Conservation (phyloP, 2,329 filamentous ascomycete genomes). For the Thielaviopsis euricoi region DNA sequence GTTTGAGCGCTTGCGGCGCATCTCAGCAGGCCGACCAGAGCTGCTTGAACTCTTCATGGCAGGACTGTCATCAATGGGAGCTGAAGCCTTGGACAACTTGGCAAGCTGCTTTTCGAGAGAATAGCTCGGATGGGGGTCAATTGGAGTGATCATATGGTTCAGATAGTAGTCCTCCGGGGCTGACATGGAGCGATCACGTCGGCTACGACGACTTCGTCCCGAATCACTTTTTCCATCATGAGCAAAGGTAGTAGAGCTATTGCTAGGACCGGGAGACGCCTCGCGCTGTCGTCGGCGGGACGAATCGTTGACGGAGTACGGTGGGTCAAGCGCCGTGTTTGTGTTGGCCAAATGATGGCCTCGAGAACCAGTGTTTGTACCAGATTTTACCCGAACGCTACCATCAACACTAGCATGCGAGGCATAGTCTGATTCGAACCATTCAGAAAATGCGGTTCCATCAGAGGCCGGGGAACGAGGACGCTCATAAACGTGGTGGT, state of each 20-base stretch:
- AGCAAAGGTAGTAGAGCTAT: no score
- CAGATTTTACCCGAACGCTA: background rate
- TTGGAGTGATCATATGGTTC: background rate
- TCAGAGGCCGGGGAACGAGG: background rate
- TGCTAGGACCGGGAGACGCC: no score
- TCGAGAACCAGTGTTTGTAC: background rate
- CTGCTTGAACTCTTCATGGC: background rate
- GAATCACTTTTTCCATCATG: no score
- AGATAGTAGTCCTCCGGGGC: background rate
- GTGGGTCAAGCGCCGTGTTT: no score
- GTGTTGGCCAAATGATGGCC: no score
- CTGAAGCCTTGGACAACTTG: background rate
- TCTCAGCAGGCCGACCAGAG: background rate
- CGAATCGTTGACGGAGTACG: no score
- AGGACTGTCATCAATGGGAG: background rate
- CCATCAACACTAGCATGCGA: background rate
- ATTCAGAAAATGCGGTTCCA: slow-evolving; percentile 5
- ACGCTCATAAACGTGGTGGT: background rate
- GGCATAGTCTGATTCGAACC: slow-evolving; percentile 1
- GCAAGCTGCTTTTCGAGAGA: background rate
- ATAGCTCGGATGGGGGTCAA: background rate
- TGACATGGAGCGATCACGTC: background rate
- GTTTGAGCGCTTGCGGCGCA: background rate
- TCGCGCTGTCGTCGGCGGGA: no score
- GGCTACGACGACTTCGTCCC: no score